Base-by-base conservation (phyloP, 2,329 filamentous ascomycete genomes). In the Fusarium beomiforme region DNA sequence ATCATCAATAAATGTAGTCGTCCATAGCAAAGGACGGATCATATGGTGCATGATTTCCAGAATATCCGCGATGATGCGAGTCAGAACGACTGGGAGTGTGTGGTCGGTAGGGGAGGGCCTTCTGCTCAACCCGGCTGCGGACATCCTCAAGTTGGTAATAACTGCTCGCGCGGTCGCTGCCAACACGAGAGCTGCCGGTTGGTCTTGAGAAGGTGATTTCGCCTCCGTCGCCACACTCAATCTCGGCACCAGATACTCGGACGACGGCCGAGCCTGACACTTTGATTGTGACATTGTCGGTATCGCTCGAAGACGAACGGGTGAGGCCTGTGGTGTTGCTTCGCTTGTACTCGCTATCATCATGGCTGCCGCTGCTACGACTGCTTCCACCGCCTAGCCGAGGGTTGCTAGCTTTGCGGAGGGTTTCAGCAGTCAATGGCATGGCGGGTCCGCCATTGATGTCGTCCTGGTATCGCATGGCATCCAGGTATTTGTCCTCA, bases 241-340 rank as follows among this genome's bases (percentile, higher is more conserved):
- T 89, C 76, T 89, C 86, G 13, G 88, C 83, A 31, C 85, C 85
- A 39, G 85, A 85, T 29, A 90, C 83, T 69, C 86, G 85, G 60
- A 91, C 84, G 24, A 85, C 82, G n/a, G 87, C 85, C 34, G 82
- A 83, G 16, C 87, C 87, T 26, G 84, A 86, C 49, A 91, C 83
- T 70, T 88, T 88, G 77, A 91, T 90, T 19, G 88, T 91, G 61
- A 90, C 82, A 67, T 90, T 88, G 39, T 90, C 88, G 59, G 88
- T 85, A 55, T 85, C 84, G 62, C 83, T 86, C 6, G 79, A 79
- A 8, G 79, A 82, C 11, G 86, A 88, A 36, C 86, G 82, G 7
- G 89, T 91, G 13, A 89, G 88, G 42, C 87, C 85, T 16, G 89
- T 91, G 0, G 89, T 89, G 31, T 87, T 87, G 58, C 88, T 90